Conservation (phyloP, 345 rosid genomes). For the Linum usitatissimum region DNA sequence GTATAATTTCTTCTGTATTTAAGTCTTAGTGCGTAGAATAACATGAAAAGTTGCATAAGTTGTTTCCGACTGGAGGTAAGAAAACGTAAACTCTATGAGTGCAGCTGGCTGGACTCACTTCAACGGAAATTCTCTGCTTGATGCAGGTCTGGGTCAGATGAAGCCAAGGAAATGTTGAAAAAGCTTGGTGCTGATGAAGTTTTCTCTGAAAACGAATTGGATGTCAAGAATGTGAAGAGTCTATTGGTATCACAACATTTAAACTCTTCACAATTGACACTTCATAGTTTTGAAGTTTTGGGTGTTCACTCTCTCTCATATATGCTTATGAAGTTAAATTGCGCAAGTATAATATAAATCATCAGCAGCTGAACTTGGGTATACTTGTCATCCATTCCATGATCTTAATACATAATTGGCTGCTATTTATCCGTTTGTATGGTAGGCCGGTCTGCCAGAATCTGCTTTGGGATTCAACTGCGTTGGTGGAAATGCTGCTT, state of each 20-base stretch:
- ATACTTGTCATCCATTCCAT: neutral
- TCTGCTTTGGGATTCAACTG: slow-evolving; percentile 84
- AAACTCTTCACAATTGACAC: slow-evolving; percentile 4
- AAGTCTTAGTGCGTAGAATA: neutral
- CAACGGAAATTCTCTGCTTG: slow-evolving; percentile 12
- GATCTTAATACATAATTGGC: neutral
- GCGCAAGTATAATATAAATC: neutral
- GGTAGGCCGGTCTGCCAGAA: slow-evolving; percentile 50
- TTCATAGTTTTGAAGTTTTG: slow-evolving; percentile 7
- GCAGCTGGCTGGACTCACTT: neutral
- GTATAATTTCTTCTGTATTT: neutral
- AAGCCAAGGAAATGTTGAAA: slow-evolving; percentile 49
- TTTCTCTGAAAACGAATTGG: slow-evolving; percentile 57
- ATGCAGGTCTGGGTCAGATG: slow-evolving; percentile 56
- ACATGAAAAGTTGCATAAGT: neutral
- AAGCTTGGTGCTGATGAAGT: slow-evolving; percentile 77
- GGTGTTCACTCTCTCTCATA: slow-evolving; percentile 3
- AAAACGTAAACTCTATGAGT: neutral
- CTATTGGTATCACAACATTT: slow-evolving; percentile 49
- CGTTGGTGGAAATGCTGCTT: slow-evolving; percentile 75
- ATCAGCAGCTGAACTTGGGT: neutral
- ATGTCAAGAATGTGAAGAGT: slow-evolving; percentile 67
- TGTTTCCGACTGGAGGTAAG: neutral
- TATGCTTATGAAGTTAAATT: neutral
- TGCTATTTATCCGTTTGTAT: slow-evolving; percentile 6